phyloP scores from a whole-genome alignment of 2,329 filamentous ascomycete species.

The Colletotrichum siamense region DNA sequence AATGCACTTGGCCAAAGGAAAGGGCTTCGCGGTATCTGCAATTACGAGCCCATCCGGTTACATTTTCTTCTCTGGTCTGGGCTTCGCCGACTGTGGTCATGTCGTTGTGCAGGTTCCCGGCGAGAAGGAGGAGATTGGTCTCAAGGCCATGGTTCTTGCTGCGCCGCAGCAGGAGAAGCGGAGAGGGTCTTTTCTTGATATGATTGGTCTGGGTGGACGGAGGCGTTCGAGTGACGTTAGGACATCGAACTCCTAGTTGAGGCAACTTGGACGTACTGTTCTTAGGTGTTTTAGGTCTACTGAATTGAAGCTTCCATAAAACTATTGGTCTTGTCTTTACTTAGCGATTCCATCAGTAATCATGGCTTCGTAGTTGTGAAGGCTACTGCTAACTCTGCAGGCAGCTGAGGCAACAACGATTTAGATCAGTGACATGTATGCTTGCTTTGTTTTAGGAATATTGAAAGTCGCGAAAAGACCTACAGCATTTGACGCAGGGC shows the following conservation, averaged over 20 bases:
- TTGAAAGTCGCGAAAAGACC: too few species aligned
- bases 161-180: background rate
- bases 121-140: background rate
- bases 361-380: too few species aligned
- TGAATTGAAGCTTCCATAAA: background rate
- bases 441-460: too few species aligned
- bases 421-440: too few species aligned
- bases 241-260: background rate
- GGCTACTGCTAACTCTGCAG: too few species aligned
- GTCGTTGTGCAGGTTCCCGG: background rate
- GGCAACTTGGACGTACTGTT: too few species aligned
- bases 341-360: too few species aligned
- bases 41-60: background rate
- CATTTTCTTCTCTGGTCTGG: background rate
- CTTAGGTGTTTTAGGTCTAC: background rate
- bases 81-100: background rate
- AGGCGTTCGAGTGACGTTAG: background rate
- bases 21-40: background rate
- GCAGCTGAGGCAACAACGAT: too few species aligned
- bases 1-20: background rate
- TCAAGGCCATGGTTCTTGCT: background rate
- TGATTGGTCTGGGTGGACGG: background rate
- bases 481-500: too few species aligned
- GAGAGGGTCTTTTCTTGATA: background rate
- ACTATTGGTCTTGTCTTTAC: too few species aligned